phyloP scores from a whole-genome alignment of 768 basidiomycete species.

The Pleurotus ostreatus region DNA sequence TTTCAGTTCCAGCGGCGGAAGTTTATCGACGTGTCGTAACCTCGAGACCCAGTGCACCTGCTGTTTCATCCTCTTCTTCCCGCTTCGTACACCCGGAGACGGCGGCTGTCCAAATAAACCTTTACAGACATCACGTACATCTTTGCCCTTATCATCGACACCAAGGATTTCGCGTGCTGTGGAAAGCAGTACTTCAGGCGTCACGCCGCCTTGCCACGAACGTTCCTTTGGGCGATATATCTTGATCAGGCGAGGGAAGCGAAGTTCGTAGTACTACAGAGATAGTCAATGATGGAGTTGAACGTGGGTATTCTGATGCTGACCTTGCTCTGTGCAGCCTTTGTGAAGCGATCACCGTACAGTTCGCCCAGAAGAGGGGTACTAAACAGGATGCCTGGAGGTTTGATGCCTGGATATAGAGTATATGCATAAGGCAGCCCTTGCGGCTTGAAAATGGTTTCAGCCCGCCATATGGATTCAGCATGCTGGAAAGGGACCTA shows the following conservation, averaged over 20 bases:
- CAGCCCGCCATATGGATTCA: slow-evolving; percentile 1
- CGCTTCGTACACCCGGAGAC: slow-evolving; percentile 33
- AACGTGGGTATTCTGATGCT: slow-evolving; percentile 12
- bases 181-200: slow-evolving; percentile 44
- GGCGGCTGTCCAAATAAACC: slow-evolving; percentile 31
- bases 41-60: slow-evolving; percentile 40
- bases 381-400: slow-evolving; percentile 54
- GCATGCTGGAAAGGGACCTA: slow-evolving; percentile 5
- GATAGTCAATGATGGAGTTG: background rate
- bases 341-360: slow-evolving; percentile 81
- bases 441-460: slow-evolving; percentile 8
- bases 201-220: slow-evolving; percentile 54
- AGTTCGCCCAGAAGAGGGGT: slow-evolving; percentile 69
- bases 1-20: background rate
- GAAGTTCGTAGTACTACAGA: slow-evolving; percentile 72
- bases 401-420: slow-evolving; percentile 40
- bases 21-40: slow-evolving; percentile 22
- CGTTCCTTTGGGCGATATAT: slow-evolving; percentile 59
- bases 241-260: slow-evolving; percentile 80
- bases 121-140: slow-evolving; percentile 40
- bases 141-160: slow-evolving; percentile 45
- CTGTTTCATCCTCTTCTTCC: slow-evolving; percentile 33
- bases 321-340: slow-evolving; percentile 55
- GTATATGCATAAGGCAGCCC: slow-evolving; percentile 53
- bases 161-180: slow-evolving; percentile 55